Base-by-base conservation (phyloP, 2,329 filamentous ascomycete species). In the Pseudogymnoascus sp. region DNA sequence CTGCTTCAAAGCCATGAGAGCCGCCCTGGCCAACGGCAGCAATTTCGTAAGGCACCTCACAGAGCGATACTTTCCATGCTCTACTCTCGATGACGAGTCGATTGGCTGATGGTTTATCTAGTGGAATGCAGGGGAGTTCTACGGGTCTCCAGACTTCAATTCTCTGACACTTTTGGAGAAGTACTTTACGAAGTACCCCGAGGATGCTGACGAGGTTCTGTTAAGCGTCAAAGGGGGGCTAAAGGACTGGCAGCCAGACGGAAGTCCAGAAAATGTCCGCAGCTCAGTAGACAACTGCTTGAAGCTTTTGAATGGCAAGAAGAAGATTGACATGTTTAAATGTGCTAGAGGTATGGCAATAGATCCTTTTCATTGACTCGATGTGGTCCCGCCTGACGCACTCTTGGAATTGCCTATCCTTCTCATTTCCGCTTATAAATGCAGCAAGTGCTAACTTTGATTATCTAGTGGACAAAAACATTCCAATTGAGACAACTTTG, bases 91-190 rank as follows among this genome's bases (percentile, higher is more conserved):
- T 69, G 62, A 67, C 63, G 62, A 65, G 66, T 60, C 65, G 60
- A 62, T 40, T 16, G 14, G 7, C 42, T 62, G 60, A 78, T 79
- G 64, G 76, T 79, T 69, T 42, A 42, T 18, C 38, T 18, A 42
- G 38, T 88, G 85, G 84, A 88, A 87, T 68, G 85, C 78, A 38
- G 86, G 80, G 66, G 84, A 88, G 70, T 82, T 88, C 70, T 90
- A 90, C 74, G 87, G 87, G 40, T 76, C 78, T 0, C 79, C 81
- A 1, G 77, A 83, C 18, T 79, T 79, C 69, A 87, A 88, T 75
- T 84, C 80, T 1, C 73, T 87, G 69, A 80, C 82, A 34, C 74
- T 89, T 8, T 74, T 89, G 31, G 80, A 83, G 65, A 77, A 79
- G 25, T 89, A 89, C 75, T 88, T 89, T 70, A 78, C 78, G 34